Percentiles rank a stretch among this genome's conserved stretches.
Conservation (phyloP, 2,329 filamentous ascomycete species). For the Verticillium zaregamsianum region DNA sequence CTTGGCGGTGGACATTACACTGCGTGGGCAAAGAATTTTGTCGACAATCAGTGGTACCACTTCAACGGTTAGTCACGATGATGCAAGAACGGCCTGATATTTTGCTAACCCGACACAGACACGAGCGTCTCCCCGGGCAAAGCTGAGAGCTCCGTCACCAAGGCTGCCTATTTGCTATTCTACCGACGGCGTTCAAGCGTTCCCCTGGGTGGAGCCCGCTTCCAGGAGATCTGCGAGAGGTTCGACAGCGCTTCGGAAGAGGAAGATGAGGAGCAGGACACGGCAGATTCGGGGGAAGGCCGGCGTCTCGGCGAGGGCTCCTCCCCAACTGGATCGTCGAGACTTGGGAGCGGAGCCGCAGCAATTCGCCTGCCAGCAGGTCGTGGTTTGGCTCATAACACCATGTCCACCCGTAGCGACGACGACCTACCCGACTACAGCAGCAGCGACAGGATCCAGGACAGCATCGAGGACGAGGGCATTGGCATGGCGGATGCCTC, state of each 20-base stretch:
- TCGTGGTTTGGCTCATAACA: slow-evolving; percentile 51
- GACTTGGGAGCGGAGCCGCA: slow-evolving; percentile 75
- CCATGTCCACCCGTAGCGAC: slow-evolving; percentile 20
- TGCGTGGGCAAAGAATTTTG: slow-evolving; percentile 88
- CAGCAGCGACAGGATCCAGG: slow-evolving; percentile 26
- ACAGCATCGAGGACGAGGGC: slow-evolving; percentile 46
- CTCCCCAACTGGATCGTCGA: slow-evolving; percentile 89
- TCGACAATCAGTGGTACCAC: slow-evolving; percentile 87
- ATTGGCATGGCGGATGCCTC: slow-evolving; percentile 34
- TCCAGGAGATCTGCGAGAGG: slow-evolving; percentile 65
- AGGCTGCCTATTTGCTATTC: slow-evolving; percentile 87
- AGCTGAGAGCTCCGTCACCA: slow-evolving; percentile 61
- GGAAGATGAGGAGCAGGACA: slow-evolving; percentile 41
- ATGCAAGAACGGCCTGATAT: too few species aligned
- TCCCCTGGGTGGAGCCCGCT: slow-evolving; percentile 74
- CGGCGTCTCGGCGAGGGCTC: slow-evolving; percentile 78
- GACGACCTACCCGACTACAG: slow-evolving; percentile 18
- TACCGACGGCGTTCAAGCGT: slow-evolving; percentile 78
- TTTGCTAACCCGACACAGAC: slow-evolving; percentile 55
- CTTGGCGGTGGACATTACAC: slow-evolving; percentile 96
- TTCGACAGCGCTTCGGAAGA: slow-evolving; percentile 48
- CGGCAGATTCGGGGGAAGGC: slow-evolving; percentile 67
- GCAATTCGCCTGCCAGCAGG: slow-evolving; percentile 64
- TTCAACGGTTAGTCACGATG: slow-evolving; percentile 72
- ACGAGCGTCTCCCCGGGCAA: slow-evolving; percentile 64